Evolutionary conservation across 1,284 basidiomycete genomes (phyloP), one percentile per base, ranked within the genome.

Genomic region (Mycena sp.): DNA sequence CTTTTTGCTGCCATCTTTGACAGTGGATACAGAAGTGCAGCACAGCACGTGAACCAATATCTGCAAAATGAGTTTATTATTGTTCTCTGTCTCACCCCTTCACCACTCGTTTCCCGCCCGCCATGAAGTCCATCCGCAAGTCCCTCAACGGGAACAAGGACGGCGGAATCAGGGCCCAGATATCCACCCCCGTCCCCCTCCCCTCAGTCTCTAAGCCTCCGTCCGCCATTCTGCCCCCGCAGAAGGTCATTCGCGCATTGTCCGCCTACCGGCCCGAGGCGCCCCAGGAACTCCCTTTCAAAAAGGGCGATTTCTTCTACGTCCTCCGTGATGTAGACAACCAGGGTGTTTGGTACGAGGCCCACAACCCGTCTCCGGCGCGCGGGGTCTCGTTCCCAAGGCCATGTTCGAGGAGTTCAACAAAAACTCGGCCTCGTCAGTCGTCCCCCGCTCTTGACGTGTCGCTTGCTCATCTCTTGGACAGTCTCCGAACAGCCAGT

Each of bases 291-390:
- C 87, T 99, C 58, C 89, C 93, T 44, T 99, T 99, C 76, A 84
- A 88, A 69, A 93, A 93, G 78, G 98, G 98, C 66, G 98, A 99
- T 81, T 99, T 99, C 80, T 99, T 98, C 82, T 94, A 99, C 79
- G 96, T 99, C 62, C 84, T 94, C 35, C 87, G 88, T 67, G 94
- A 97, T 70, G 81, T 85, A 17, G 81, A 87, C 51, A 75, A 80
- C 45, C 74, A 82, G 25, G 84, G 81, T 6, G 77, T 81, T 38
- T 95, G 89, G 87, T 96, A 93, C 72, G 92, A 95, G 75, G 95
- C 92, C 5, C 88, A 95, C 74, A 96, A 99, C 75, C 97, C 98
- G 85, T 96, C 71, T 91, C 92, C 12, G 94, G 94, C 43, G 91
- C 96, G 5, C 86, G 98, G 63, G 98, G 98, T 6, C 85, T 96